A percentile compares a stretch with the other conserved stretches of the same genome.
Evolutionary conservation across 495 filamentous ascomycete species (phyloP).

Genomic region (Podospora sp.): DNA sequence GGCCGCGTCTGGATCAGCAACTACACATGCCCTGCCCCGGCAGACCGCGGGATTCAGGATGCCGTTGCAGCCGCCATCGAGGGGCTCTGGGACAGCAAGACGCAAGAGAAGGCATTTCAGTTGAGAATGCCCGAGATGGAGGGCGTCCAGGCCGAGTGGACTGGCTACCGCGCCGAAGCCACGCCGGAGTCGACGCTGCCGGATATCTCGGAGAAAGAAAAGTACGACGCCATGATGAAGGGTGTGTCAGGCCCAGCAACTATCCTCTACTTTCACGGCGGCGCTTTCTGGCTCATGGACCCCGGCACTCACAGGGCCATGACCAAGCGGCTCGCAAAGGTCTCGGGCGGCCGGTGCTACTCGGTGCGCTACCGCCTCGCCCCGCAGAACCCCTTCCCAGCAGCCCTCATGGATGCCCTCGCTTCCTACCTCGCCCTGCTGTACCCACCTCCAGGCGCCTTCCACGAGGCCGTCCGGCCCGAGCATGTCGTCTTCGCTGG

Average conservation of each 20-base stretch:
- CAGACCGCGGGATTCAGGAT: conserved; percentile 58
- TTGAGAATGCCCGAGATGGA: conserved; percentile 53
- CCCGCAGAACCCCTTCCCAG: conserved; percentile 81
- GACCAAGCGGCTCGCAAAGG: conserved; percentile 52
- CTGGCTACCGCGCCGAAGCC: conserved; percentile 66
- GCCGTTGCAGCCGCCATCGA: conserved; percentile 67
- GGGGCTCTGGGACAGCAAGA: conserved; percentile 53
- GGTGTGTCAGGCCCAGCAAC: conserved; percentile 69
- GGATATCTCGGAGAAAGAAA: conserved; percentile 64
- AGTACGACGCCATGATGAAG: conserved; percentile 71
- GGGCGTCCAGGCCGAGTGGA: conserved; percentile 84
- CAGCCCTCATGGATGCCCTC: conserved; percentile 81
- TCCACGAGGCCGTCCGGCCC: conserved; percentile 69
- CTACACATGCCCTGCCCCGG: conserved; percentile 53
- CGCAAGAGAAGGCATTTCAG: conserved; percentile 40
- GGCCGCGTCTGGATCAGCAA: conserved; percentile 80
- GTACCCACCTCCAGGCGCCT: conserved; percentile 72
- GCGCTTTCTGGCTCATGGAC: conserved; percentile 81
- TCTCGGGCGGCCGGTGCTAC: conserved; percentile 63
- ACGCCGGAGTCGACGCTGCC: conserved; percentile 57
- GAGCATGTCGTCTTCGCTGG: conserved; percentile 77
- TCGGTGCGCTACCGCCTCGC: conserved; percentile 86
- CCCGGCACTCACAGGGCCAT: conserved; percentile 63
- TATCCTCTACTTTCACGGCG: conserved; percentile 86
- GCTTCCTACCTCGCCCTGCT: conserved; percentile 81